A percentile compares a stretch with the other conserved stretches of the same genome.
phyloP scores from a whole-genome alignment of 257 asterid species.

The Solanum ossicruentum region DNA sequence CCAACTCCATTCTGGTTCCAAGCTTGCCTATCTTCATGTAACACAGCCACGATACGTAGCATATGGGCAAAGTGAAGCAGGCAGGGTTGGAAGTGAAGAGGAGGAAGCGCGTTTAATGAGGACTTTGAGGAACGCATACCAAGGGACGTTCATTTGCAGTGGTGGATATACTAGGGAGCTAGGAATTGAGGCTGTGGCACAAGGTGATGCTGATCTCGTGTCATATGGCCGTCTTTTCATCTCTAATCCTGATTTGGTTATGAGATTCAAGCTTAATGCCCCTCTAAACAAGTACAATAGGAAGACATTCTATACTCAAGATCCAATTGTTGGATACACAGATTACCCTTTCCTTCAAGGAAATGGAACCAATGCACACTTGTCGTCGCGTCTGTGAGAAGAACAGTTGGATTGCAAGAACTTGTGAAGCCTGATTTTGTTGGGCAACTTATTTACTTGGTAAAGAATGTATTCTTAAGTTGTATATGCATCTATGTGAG shows the following conservation, averaged over 20 bases:
- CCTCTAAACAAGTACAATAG: conserved; percentile 40
- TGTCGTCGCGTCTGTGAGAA: conserved; percentile 26
- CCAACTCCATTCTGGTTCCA: conserved; percentile 27
- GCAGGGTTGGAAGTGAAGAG: conserved; percentile 57
- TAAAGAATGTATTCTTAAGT: not conserved
- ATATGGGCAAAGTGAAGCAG: conserved; percentile 65
- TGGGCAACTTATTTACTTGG: not conserved
- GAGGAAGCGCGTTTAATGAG: conserved; percentile 52
- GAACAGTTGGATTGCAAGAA: not conserved
- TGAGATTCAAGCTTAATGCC: conserved; percentile 36
- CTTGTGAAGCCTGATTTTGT: not conserved
- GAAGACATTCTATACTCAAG: conserved; percentile 53
- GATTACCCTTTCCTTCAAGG: conserved; percentile 44
- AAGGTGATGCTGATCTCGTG: conserved; percentile 49
- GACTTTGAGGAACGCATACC: conserved; percentile 45
- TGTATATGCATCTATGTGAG: not conserved
- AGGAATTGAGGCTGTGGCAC: conserved; percentile 45
- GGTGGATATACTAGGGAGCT: conserved; percentile 62
- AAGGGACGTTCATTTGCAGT: conserved; percentile 55
- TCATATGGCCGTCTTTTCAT: conserved; percentile 51
- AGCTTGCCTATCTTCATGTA: conserved; percentile 62
- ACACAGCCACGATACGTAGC: conserved; percentile 89
- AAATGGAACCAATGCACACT: not conserved
- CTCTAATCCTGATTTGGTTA: conserved; percentile 57
- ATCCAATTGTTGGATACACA: conserved; percentile 56